Evolutionary conservation across 305 asterid genomes (phyloP), one percentile per base, ranked within the genome.

Genomic region (Striga hermonthica): DNA sequence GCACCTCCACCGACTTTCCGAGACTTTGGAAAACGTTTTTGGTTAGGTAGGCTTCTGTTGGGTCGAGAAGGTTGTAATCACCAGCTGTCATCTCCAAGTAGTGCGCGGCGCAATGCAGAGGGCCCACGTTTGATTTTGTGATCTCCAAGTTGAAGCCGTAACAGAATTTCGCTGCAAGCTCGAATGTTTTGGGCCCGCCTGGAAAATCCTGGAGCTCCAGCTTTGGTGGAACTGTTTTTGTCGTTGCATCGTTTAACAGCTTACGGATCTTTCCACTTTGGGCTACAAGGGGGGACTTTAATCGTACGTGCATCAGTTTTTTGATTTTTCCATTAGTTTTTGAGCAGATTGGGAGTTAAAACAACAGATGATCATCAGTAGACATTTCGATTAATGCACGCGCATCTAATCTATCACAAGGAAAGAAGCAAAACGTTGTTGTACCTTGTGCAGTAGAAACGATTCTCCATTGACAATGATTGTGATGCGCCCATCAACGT

Each of bases 401-500:
- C 11, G 48, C 10, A 41, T 7, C 48, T 7, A 6, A 43, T 3
- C 8, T 6, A 6, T 7, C 3, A 43, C 48, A 43, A 6, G 9
- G 10, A 43, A 43, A 43, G 48, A 43, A 7, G 48, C 39, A 57
- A 39, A 6, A 0, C 61, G 28, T 2, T 4, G 5, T 37, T 37
- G 15, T 80, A 86, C 95, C 90, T 86, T 84, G 58, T 86, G 95
- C 67, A 87, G 69, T 56, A 81, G 82, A 75, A 87, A 84, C 35
- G 89, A 79, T 72, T 81, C 82, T 70, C 83, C 86, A 47, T 74
- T 73, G 49, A 79, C 85, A 66, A 80, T 60, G 48, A 84, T 72
- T 3, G 87, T 87, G 66, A 87, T 81, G 78, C 84, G 91, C 52
- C 95, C 87, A 22, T 84, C 87, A 73, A 87, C 91, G 69, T 87